phyloP scores from a whole-genome alignment of 805 yeast genomes.

The Candida maltosa region DNA sequence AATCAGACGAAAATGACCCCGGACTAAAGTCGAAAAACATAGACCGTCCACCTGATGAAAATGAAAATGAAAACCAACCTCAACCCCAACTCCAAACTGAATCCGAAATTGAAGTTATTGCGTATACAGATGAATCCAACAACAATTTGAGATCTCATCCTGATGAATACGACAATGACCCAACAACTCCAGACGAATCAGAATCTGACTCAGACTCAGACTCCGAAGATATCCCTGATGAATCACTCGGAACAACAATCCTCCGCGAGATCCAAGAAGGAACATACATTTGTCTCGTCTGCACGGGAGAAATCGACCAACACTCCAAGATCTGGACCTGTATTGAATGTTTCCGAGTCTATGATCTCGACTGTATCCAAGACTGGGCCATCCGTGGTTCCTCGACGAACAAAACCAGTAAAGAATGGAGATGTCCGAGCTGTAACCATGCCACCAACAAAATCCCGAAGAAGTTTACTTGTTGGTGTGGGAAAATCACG shows the following conservation, averaged over 20 bases:
- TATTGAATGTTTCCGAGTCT: slow-evolving; percentile 70
- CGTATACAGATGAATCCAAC: slow-evolving; percentile 3
- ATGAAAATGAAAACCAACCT: too few species aligned
- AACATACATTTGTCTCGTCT: slow-evolving; percentile 80
- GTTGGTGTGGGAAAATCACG: slow-evolving; percentile 85
- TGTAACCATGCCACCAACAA: slow-evolving; percentile 54
- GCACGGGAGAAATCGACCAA: slow-evolving; percentile 77
- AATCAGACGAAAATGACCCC: slow-evolving; percentile 5
- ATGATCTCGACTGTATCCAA: slow-evolving; percentile 78
- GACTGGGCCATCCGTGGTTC: slow-evolving; percentile 85
- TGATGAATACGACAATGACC: background rate
- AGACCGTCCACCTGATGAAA: too few species aligned
- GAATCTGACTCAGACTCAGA: slow-evolving; percentile 1
- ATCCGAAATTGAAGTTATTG: too few species aligned
- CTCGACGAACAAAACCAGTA: slow-evolving; percentile 51
- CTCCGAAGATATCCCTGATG: slow-evolving; percentile 20
- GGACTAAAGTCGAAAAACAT: too few species aligned
- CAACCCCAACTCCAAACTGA: too few species aligned
- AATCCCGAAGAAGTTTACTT: slow-evolving; percentile 58
- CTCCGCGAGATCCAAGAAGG: slow-evolving; percentile 60
- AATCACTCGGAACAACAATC: slow-evolving; percentile 40
- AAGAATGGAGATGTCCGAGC: slow-evolving; percentile 83
- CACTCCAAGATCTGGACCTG: slow-evolving; percentile 78
- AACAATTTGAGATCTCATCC: slow-evolving; percentile 6
- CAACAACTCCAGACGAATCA: slow-evolving; percentile 5